Evolutionary conservation across 352 stramenopile species (phyloP), one percentile per base, ranked within the genome.

Genomic region (Globisporangium cystogenes): DNA sequence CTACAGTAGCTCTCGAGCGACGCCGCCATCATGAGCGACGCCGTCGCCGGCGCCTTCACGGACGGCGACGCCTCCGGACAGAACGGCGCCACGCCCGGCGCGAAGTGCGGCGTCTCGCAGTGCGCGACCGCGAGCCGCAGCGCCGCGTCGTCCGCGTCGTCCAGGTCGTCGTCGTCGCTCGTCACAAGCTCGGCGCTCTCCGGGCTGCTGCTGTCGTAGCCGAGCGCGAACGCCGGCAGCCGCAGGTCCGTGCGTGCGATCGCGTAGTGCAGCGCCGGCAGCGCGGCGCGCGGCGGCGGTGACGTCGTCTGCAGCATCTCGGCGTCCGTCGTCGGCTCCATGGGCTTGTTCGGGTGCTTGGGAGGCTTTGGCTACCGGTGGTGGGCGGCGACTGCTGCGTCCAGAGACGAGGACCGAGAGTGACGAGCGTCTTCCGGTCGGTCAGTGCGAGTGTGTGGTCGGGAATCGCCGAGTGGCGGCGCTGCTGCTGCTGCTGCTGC

Each of bases 201-300:
- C 4, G 12, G 27, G 29, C 37, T 44, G 23, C 54, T 53, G 48
- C 29, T 59, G 48, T 51, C 56, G 29, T 53, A 37, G 31, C 52
- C 40, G 27, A 59, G 56, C 4, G 36, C n/a, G 27, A 86, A 76
- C 26, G 76, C 70, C 21, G 79, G 76, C 20, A 87, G 57, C 1
- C 69, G 74, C 47, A 86, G 58, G 44, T 83, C 74, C 3, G 61
- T 45, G 1, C 55, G 67, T 10, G 70, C 67, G 53, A 90, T 87
- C 41, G 79, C 76, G 56, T 76, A 83, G 33, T 86, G 72, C 14
- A 90, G 72, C 1, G 68, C 76, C 4, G 79, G 76, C 7, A 90
- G 72, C 63, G 79, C 85, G 24, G 69, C 62, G 33, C 70, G 52
- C 14, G 71, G 64, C 10, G 74, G 71, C 48, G 75, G 84, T 24